Base-by-base conservation (phyloP, 345 rosid genomes). In the Bruguiera gymnorhiza region DNA sequence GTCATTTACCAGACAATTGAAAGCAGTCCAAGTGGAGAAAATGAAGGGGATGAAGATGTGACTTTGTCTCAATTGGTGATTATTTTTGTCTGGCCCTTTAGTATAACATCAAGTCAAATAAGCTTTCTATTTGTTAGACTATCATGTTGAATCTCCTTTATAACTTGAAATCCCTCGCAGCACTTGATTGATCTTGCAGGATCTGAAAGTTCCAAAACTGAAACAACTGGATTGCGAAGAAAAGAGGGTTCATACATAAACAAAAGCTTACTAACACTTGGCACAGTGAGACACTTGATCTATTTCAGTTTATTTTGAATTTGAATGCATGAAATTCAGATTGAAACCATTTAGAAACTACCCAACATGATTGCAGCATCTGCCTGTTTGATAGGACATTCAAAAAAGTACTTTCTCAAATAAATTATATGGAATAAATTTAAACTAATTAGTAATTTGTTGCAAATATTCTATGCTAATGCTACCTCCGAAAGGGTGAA, bases 211-310 rank as follows among this genome's bases (percentile, higher is more conserved):
- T 88, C 93, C 21, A 88, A 88, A 76, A 78, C 87, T 66, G 93
- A 88, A 76, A 88, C 93, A 59, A 88, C 85, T 72, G 90, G 93
- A 36, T 60, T 86, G 78, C 79, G 90, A 66, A 86, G 90, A 77
- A 88, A 88, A 68, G 93, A 88, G 75, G 93, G 93, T 29, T 88
- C 90, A 48, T 88, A 80, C 72, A 88, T 88, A 72, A 88, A 88
- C 57, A 88, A 86, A 85, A 88, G 93, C 74, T 78, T 88, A 60
- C 87, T 86, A 56, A 82, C 93, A 66, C 90, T 88, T 62, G 90
- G 93, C 76, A 88, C 93, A 37, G 93, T 88, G 63, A 80, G 84
- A 57, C 32, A 52, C 71, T 34, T 56, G 48, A 53, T 16, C 36
- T 58, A 5, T 43, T 46, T 59, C 50, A n/a, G 56, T 39, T 34